Evolutionary conservation across 805 yeast genomes (phyloP).

Genomic region (Cyberlindnera nakhonratchasimensis): DNA sequence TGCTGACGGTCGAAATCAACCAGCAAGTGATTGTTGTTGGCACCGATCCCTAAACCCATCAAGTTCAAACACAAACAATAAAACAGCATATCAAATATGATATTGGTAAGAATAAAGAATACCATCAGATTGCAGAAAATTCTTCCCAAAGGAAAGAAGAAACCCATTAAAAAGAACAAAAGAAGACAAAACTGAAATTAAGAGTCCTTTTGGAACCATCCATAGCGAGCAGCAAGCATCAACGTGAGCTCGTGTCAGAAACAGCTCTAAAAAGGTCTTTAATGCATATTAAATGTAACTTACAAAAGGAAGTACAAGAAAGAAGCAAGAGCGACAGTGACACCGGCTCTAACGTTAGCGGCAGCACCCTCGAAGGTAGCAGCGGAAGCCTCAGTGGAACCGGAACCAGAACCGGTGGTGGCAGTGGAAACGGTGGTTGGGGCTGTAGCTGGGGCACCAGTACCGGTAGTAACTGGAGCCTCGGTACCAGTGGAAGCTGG

Average conservation of each 20-base stretch:
- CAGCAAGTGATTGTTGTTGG: too few relatives aligned
- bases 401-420: slow-evolving; percentile 3
- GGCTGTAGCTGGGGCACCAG: slow-evolving; percentile 7
- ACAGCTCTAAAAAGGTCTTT: slow-evolving; percentile 1
- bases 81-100: too few relatives aligned
- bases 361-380: slow-evolving; percentile 22
- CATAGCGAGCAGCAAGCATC: neutral
- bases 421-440: slow-evolving; percentile 10
- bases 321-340: slow-evolving; percentile 29
- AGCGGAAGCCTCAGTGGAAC: slow-evolving; percentile 3
- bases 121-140: too few relatives aligned
- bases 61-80: too few relatives aligned
- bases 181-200: neutral
- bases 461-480: slow-evolving; percentile 3
- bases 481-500: slow-evolving; percentile 2
- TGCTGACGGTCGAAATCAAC: slow-evolving; percentile 3
- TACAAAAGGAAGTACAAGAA: slow-evolving; percentile 30
- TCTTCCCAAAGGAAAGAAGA: too few relatives aligned
- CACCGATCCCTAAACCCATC: too few relatives aligned
- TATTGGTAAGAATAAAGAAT: neutral
- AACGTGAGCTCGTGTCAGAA: slow-evolving; percentile 10
- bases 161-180: neutral
- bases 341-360: slow-evolving; percentile 24
- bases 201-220: neutral
- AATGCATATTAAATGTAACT: slow-evolving; percentile 12